Conservation (phyloP, 2,329 filamentous ascomycete species). For the Cladosporium sp. region DNA sequence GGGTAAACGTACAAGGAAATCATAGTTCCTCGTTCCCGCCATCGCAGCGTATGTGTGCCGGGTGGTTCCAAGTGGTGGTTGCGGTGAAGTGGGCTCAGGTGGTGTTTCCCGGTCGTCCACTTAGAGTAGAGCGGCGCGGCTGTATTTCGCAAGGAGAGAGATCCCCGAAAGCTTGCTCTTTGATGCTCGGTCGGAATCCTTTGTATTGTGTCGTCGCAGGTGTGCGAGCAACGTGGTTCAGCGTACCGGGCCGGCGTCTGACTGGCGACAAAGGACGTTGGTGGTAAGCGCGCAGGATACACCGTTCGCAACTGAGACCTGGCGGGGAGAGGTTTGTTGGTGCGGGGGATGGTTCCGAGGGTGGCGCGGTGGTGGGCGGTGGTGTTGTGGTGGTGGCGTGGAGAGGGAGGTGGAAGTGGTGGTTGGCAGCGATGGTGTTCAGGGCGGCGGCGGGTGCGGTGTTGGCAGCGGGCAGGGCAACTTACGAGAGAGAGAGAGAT, state of each 20-base stretch:
- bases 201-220: conserved; percentile 13
- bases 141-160: conserved; percentile 9
- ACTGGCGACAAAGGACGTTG: conserved; percentile 10
- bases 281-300: conserved; percentile 6
- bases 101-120: conserved; percentile 8
- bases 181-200: not conserved
- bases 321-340: not conserved
- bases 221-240: not conserved
- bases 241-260: conserved; percentile 17
- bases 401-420: not conserved
- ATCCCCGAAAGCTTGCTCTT: conserved; percentile 10
- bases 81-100: not conserved
- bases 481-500: not conserved
- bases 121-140: conserved; percentile 9
- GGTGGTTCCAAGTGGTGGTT: conserved; percentile 2
- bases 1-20: conserved; percentile 79
- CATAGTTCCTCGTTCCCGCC: conserved; percentile 98
- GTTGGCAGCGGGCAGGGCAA: not conserved
- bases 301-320: conserved; percentile 16
- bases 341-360: not conserved
- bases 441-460: not conserved
- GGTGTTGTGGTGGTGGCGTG: not conserved
- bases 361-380: not conserved
- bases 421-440: not conserved
- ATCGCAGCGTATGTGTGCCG: conserved; percentile 50